Evolutionary conservation across 2,329 filamentous ascomycete genomes (phyloP).

Genomic region (Penicillium sp.): DNA sequence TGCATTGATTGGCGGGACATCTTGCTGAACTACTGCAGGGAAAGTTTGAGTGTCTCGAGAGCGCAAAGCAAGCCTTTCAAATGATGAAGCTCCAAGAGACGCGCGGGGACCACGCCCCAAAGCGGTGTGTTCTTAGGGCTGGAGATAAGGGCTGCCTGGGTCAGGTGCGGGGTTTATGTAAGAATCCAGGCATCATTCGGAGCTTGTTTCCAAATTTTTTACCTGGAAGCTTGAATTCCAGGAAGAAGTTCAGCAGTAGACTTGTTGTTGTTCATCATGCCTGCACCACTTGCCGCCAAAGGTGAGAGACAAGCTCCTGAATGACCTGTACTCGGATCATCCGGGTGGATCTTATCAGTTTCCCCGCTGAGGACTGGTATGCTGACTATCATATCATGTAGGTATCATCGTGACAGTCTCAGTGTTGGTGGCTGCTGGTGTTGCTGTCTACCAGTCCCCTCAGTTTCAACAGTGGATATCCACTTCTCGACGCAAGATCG

Average conservation of each 20-base stretch:
- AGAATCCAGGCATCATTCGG: constrained; percentile 19
- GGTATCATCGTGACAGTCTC: constrained; percentile 59
- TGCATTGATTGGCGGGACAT: constrained; percentile 51
- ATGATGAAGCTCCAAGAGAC: constrained; percentile 8
- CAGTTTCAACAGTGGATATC: constrained; percentile 60
- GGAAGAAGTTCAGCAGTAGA: constrained; percentile 2
- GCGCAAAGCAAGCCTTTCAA: neutral
- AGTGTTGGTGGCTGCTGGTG: constrained; percentile 57
- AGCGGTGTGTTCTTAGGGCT: constrained; percentile 31
- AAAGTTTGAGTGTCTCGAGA: neutral
- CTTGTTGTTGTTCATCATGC: constrained; percentile 32
- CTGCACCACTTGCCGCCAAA: constrained; percentile 47
- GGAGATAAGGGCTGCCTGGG: constrained; percentile 29
- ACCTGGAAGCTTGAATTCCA: constrained; percentile 4
- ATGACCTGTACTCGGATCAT: constrained; percentile 3
- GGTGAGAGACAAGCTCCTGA: constrained; percentile 27
- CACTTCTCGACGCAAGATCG: constrained; percentile 57
- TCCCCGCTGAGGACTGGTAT: constrained; percentile 8
- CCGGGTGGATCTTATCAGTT: constrained; percentile 29
- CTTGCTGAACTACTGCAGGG: neutral
- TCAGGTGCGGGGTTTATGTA: constrained; percentile 30
- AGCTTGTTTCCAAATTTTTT: constrained; percentile 9
- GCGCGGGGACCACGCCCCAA: constrained; percentile 29
- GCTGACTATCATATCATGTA: constrained; percentile 30
- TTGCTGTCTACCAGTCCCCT: constrained; percentile 60